Conservation (phyloP, 257 asterid species). For the Catharanthus roseus region DNA sequence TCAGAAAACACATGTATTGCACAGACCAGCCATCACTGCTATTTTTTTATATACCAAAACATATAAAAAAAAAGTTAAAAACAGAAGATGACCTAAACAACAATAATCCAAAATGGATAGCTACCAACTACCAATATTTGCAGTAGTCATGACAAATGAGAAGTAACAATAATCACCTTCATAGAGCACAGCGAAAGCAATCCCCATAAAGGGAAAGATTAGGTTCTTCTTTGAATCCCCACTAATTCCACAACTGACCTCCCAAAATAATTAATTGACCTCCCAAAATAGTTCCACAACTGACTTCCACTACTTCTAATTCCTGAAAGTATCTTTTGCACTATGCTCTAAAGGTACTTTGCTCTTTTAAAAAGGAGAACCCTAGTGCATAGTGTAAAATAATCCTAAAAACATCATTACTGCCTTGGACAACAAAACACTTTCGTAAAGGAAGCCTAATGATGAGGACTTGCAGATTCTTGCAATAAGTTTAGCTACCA, state of each 20-base stretch:
- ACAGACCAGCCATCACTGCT: not conserved
- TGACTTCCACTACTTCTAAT: not conserved
- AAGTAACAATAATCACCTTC: not conserved
- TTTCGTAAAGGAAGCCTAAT: not conserved
- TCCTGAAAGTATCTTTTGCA: not conserved
- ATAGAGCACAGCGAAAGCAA: not conserved
- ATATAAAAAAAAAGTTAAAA: not conserved
- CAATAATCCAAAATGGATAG: not conserved
- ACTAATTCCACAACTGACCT: not conserved
- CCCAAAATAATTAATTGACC: not conserved
- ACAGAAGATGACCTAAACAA: not conserved
- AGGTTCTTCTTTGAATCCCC: not conserved
- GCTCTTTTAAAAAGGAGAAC: not conserved
- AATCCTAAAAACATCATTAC: not conserved
- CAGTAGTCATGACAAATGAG: not conserved
- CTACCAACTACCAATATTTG: not conserved
- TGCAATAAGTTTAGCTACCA: not conserved
- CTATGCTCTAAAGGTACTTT: not conserved
- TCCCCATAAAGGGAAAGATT: not conserved
- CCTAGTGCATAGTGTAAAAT: not conserved
- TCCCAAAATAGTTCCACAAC: too few relatives aligned
- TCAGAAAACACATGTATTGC: not conserved
- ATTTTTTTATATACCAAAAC: not conserved
- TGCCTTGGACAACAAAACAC: not conserved
- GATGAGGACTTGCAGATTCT: not conserved